Evolutionary conservation across 2,329 filamentous ascomycete species (phyloP), one percentile per base, ranked within the genome.

Genomic region (Phoma sp.): DNA sequence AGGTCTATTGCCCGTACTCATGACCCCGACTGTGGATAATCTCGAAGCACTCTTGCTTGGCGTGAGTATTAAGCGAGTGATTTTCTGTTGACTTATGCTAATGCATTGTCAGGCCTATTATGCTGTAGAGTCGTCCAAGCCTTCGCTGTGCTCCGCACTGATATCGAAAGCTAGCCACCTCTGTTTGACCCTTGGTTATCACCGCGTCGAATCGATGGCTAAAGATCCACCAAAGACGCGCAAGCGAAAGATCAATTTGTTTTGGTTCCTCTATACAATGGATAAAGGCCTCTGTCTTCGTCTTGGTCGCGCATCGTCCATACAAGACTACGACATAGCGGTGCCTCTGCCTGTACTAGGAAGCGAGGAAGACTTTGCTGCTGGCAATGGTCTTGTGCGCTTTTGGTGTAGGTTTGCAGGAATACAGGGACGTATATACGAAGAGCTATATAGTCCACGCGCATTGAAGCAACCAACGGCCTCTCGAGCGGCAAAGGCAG

Each of bases 241-340:
- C 24, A 4, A 1, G 2, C 54, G 59, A 7, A 60, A 64, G 30
- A 50, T 62, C 24, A 53, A 55, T 35, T 52, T 78, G 0, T 77
- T 78, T 55, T 76, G 73, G 74, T 59, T 66, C 1, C 66, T 78
- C 5, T 74, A 72, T 35, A 63, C 56, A 8, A 57, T 76, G 4
- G 76, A 78, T 18, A 76, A 72, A 29, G 67, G 72, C 0, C 58
- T 78, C 2, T 74, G 75, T 2, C 57, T 78, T 11, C 65, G 75
- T 9, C 59, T 77, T 8, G 70, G 73, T 7, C 66, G 74, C 0
- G 62, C 66, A 7, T 73, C 76, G 2, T 69, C 59, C 13, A 66
- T 78, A 30, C 62, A 62, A 4, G 75, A 77, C 41, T 18, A 53
- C 39, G 72, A 76, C 13, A 66, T 77, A 7, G 63, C 62, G 6